Percentiles rank a stretch among this genome's conserved stretches.
These are phyloP conservation scores for Populus hybrid DNA, from an alignment of 441 rosid species.

Conservation along the genomic window DNA sequence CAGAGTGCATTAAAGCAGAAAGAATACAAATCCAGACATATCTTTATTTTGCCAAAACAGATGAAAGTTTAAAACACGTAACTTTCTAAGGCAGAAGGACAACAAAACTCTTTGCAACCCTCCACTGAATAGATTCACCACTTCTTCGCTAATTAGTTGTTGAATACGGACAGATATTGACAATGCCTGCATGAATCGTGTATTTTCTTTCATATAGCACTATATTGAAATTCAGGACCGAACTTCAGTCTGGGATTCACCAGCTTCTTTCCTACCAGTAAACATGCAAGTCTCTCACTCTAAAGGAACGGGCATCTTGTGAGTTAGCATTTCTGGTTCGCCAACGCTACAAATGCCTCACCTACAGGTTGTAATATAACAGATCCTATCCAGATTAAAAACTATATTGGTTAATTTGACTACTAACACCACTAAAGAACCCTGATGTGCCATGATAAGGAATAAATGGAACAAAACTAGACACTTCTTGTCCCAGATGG, in stretches of 20 bases:
- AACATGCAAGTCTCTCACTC: neutral
- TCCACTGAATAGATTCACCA: neutral
- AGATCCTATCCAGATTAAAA: neutral
- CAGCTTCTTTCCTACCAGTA: neutral
- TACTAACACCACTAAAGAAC: neutral
- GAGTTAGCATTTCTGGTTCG: neutral
- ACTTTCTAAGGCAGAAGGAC: neutral
- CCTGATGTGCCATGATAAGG: neutral
- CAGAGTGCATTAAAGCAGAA: neutral
- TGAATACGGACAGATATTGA: neutral
- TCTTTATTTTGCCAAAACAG: neutral
- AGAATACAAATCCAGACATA: neutral
- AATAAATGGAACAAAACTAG: neutral
- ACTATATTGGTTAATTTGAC: neutral
- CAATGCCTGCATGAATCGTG: neutral
- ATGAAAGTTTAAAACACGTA: neutral
- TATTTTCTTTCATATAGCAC: neutral
- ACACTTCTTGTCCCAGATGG: neutral
- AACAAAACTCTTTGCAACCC: neutral
- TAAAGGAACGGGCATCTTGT: neutral
- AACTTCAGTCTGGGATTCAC: neutral
- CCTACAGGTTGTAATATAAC: neutral
- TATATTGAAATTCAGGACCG: neutral
- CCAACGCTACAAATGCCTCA: neutral
- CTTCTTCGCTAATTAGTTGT: neutral